Evolutionary conservation across 2,329 filamentous ascomycete genomes (phyloP), one percentile per base, ranked within the genome.

Genomic region (Aspergillus hortae): DNA sequence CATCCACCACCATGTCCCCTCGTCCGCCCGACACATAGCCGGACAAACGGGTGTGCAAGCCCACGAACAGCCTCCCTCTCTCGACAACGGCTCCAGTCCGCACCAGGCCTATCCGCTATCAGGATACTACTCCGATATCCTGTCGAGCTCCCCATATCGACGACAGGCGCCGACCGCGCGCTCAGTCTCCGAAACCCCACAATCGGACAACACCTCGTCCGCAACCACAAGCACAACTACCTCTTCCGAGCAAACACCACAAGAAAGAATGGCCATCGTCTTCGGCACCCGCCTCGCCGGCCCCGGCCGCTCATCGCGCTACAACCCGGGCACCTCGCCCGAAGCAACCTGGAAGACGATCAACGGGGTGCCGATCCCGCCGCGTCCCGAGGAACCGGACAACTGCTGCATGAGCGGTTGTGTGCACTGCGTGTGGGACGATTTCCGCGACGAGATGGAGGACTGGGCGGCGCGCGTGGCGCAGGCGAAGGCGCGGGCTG

Each of bases 401-500:
- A 96, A 99, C 67, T 99, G 94, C 80, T 99, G 94, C 74, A 99
- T 99, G 94, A 94, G 89, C 66, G 94, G 94, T 3, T 99, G 94
- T 68, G 92, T 96, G 45, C 92, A 97, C 70, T 99, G 94, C 70
- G 94, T 97, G 2, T 97, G 92, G 92, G 92, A 96, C 63, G 79
- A 84, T 48, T 97, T 86, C 71, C 82, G 92, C 7, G 92, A 99
- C 60, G 94, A 97, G 48, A 80, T 97, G 73, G 92, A 97, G 70
- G 88, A 89, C 52, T 97, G 91, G 90, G 87, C 86, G 4, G 75
- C 77, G 12, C 81, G 84, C 53, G 82, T 80, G 33, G 74, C 77
- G 4, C 80, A 87, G 64, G 90, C 90, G 1, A 81, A 73, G 54
- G 69, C 74, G 42, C 66, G 67, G 35, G 57, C 56, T 25, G 44